phyloP scores from a whole-genome alignment of 306 rosid genomes.

The Amphicarpaea edgeworthii region DNA sequence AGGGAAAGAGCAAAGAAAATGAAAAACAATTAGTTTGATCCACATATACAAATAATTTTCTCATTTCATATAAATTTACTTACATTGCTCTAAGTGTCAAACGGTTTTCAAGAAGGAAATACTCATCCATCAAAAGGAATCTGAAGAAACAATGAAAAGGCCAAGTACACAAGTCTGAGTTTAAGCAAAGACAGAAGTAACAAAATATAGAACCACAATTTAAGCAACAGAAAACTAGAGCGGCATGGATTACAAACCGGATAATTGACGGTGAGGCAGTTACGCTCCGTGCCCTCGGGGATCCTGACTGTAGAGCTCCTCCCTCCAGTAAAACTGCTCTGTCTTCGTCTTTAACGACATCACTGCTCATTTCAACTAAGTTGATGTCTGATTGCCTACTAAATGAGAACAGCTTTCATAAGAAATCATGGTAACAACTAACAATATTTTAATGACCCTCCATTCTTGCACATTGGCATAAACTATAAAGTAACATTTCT shows the following conservation, averaged over 20 bases:
- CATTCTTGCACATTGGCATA: background rate
- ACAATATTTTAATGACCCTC: slow-evolving; percentile 25
- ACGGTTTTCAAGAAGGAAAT: slow-evolving; percentile 86
- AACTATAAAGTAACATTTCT: background rate
- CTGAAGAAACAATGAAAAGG: slow-evolving; percentile 50
- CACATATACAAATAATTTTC: slow-evolving; percentile 15
- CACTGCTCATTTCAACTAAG: slow-evolving; percentile 67
- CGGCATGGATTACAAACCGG: slow-evolving; percentile 55
- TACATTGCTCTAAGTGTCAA: slow-evolving; percentile 92
- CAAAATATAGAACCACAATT: background rate
- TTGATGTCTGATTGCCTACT: slow-evolving; percentile 78
- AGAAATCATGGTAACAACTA: slow-evolving; percentile 38
- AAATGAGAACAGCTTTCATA: slow-evolving; percentile 40
- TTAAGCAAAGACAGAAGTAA: slow-evolving; percentile 40
- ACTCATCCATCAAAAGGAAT: slow-evolving; percentile 80
- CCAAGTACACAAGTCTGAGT: slow-evolving; percentile 10
- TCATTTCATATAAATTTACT: slow-evolving; percentile 50
- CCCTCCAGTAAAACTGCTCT: slow-evolving; percentile 73
- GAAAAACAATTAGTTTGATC: slow-evolving; percentile 40
- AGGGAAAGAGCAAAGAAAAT: slow-evolving; percentile 13
- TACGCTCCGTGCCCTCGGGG: slow-evolving; percentile 67
- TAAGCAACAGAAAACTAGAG: slow-evolving; percentile 38
- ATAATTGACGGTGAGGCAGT: slow-evolving; percentile 60
- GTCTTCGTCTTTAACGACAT: slow-evolving; percentile 75
- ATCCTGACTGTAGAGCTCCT: slow-evolving; percentile 65